Evolutionary conservation across 768 basidiomycete genomes (phyloP), one percentile per base, ranked within the genome.

Genomic region (Krasilnikovozyma curviuscula): DNA sequence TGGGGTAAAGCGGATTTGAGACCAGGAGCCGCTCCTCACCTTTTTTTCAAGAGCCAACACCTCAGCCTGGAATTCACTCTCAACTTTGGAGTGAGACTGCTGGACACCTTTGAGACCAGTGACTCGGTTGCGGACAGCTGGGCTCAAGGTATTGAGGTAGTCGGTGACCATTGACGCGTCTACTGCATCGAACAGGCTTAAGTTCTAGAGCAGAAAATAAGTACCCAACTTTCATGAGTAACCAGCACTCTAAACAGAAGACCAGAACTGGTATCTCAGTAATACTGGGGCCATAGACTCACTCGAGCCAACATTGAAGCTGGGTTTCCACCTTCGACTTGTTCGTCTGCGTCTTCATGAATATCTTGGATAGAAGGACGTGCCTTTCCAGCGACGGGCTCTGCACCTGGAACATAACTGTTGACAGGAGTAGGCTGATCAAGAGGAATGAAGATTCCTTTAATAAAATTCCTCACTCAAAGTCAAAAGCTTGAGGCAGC

Each of bases 11-110:
- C 27, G 7, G 9, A 27, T 42, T 6, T 23, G 35, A 38, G 35
- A n/a, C 23, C n/a, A 39, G 18, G 29, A 28, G 29, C 41, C 7
- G 49, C 54, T 37, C 60, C 73, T 45, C 55, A 83, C 86, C 72
- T 93, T 93, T 69, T 88, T 84, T 71, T 97, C 89, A 48, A 97
- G 72, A 66, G 89, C 85, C 38, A 93, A 71, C 60, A 86, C 84
- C 65, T 95, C 91, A 61, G 78, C 75, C 67, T 93, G 91, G 72
- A 89, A 85, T 70, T 88, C 76, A 58, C 81, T 81, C 63, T 93
- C 85, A 40, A 95, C 73, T 58, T 84, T 79, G 56, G 78, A 76
- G 65, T 93, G 86, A 68, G 85, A 78, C 57, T 76, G 76, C 65
- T 95, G 91, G 35, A 97, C 72, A 44, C 89, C 91, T 64, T 93